Base-by-base conservation (phyloP, 148 eudicot genomes). In the Chenopodium formosanum region DNA sequence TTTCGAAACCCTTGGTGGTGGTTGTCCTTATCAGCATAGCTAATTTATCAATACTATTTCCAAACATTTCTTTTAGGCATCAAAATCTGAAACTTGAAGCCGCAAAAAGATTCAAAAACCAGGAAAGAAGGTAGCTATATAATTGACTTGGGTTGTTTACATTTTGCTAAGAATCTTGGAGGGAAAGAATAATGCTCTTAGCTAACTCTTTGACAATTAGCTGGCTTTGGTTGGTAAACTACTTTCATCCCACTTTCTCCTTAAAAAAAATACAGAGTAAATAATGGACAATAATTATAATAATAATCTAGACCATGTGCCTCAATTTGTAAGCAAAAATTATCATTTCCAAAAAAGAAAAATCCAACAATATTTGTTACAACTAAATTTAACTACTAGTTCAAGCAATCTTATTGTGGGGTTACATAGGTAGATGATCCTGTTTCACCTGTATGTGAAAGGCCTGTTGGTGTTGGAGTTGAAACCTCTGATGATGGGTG, bases 401-500 rank as follows among this genome's bases (percentile, higher is more conserved):
- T 78, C 81, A 78, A 83, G 73, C 16, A 74, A 78, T 11, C 64
- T 88, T 80, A 87, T 53, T 80, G 73, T 48, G 87, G 78, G 79
- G 78, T 77, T 34, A 40, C 52, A 23, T 46, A 19, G 25, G 16
- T 47, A 25, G 58, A 46, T 4, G 88, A 85, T 76, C 89, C 92
- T 66, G 84, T 76, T 46, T 87, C 87, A 71, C 70, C 85, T 68
- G 70, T 65, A 85, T 85, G 79, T 60, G 87, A 81, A 27, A 74
- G 56, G 1, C 73, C 69, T 53, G 75, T 60, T 16, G 82, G 78
- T 22, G 90, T 82, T 25, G 91, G 97, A 20, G 93, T 89, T 9
- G 96, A 91, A 20, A 75, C 87, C 32, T 85, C 92, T 0, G 94
- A 83, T 1, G 90, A 86, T 6, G 86, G 85, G 34, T 78, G 81